phyloP scores from a whole-genome alignment of 257 asterid species.

The Solanum arcanum region DNA sequence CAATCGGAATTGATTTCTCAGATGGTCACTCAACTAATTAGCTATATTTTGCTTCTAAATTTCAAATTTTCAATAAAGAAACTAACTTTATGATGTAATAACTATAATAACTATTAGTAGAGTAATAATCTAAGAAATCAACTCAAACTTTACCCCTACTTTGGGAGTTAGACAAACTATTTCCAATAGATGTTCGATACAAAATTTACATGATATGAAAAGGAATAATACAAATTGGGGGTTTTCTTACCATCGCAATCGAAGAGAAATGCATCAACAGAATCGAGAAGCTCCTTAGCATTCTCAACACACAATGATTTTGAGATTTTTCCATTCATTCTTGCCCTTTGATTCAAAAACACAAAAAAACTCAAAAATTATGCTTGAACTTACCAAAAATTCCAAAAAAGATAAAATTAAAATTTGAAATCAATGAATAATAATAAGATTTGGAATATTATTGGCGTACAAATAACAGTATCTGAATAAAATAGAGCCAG shows the following conservation, averaged over 20 bases:
- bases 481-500: neutral
- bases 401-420: neutral
- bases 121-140: too few species aligned
- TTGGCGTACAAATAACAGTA: neutral
- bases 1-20: too few species aligned
- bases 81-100: neutral
- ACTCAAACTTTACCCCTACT: neutral
- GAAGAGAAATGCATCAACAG: constrained; percentile 84
- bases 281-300: constrained; percentile 36
- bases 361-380: neutral
- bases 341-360: neutral
- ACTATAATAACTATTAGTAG: too few species aligned
- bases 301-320: neutral
- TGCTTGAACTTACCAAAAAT: neutral
- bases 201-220: neutral
- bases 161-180: neutral
- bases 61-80: neutral
- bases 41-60: too few species aligned
- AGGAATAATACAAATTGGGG: neutral
- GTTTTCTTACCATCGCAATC: constrained; percentile 69
- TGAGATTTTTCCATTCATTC: neutral
- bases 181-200: neutral
- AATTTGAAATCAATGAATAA: neutral
- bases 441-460: neutral
- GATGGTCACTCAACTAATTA: too few species aligned